Base-by-base conservation (phyloP, 768 basidiomycete species). In the Suillus decipiens region DNA sequence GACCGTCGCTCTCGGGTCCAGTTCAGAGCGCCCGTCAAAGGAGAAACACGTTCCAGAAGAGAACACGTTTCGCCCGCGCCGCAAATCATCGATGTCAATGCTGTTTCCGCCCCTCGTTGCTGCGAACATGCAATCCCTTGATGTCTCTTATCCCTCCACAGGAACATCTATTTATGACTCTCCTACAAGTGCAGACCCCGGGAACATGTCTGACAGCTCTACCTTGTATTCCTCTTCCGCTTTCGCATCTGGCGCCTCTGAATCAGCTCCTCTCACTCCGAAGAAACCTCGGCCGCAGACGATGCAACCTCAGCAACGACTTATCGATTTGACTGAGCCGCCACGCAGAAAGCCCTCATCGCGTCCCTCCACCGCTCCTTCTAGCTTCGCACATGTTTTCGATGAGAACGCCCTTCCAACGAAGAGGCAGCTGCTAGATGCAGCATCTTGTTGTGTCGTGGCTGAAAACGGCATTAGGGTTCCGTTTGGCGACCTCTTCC, bases 401-500 rank as follows among this genome's bases (percentile, higher is more conserved):
- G 71, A 77, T 14, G 84, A 84, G 73, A 79, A 82, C 70, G 76
- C 76, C 4, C 70, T 81, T 3, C 90, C 91, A 1, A 85, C 84
- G 0, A 65, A 74, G 5, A 75, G 79, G 11, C 85, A 90, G 68
- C 79, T 95, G 62, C 76, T 79, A 5, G 80, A 80, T 24, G 94
- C 89, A 3, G 84, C 87, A 1, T 73, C 83, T 17, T 79, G 90
- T 36, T 77, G 82, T 22, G 84, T 96, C 62, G 80, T 90, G 48
- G 83, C 86, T 45, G 86, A 89, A 64, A 84, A 84, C 15, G 94
- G 93, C 3, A 68, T 85, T 10, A 81, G 84, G 10, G 78, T 90
- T 60, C 79, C 76, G 41, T 94, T 96, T 64, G 89, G 90, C 0
- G 83, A 87, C 28, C 73, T 96, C 45, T 88, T 89, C 69, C 79